Evolutionary conservation across 768 basidiomycete genomes (phyloP).

Genomic region (Termitomyces sp.): DNA sequence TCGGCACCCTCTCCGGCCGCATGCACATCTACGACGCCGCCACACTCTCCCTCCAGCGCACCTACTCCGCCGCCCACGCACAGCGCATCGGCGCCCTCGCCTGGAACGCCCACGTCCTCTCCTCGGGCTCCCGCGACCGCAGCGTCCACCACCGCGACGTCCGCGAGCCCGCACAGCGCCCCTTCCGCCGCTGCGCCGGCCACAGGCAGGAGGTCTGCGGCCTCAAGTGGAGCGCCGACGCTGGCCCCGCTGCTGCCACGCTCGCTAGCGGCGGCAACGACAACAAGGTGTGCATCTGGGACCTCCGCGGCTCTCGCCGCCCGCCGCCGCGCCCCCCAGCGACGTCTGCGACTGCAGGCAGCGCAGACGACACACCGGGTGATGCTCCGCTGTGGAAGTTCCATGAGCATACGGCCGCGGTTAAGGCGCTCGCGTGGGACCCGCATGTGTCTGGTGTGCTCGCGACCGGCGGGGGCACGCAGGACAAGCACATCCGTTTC

Average conservation of each 20-base stretch:
- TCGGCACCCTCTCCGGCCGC: constrained; percentile 86
- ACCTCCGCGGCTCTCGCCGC: constrained; percentile 50
- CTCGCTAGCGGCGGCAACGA: constrained; percentile 97
- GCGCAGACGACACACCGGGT: constrained; percentile 25
- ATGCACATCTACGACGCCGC: constrained; percentile 93
- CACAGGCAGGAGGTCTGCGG: constrained; percentile 96
- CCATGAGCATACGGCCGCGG: constrained; percentile 94
- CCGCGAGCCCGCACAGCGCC: constrained; percentile 56
- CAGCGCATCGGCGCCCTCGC: constrained; percentile 92
- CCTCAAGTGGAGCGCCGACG: constrained; percentile 68
- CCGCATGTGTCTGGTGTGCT: constrained; percentile 88
- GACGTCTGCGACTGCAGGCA: too few species aligned
- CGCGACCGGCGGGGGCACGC: constrained; percentile 96
- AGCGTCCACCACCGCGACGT: constrained; percentile 91
- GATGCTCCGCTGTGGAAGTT: constrained; percentile 87
- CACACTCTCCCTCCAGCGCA: constrained; percentile 67
- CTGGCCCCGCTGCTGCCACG: constrained; percentile 35
- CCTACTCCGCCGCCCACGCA: constrained; percentile 78
- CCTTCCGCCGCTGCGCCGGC: constrained; percentile 66
- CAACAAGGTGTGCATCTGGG: constrained; percentile 99
- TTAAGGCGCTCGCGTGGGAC: constrained; percentile 98
- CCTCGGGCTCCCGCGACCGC: constrained; percentile 88
- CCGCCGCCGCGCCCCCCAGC: background rate
- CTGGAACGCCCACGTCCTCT: constrained; percentile 86
- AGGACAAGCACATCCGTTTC: constrained; percentile 95